Evolutionary conservation across 176 grass and related monocot species (phyloP), one percentile per base, ranked within the genome.

Genomic region (Thinopyrum elongatum): DNA sequence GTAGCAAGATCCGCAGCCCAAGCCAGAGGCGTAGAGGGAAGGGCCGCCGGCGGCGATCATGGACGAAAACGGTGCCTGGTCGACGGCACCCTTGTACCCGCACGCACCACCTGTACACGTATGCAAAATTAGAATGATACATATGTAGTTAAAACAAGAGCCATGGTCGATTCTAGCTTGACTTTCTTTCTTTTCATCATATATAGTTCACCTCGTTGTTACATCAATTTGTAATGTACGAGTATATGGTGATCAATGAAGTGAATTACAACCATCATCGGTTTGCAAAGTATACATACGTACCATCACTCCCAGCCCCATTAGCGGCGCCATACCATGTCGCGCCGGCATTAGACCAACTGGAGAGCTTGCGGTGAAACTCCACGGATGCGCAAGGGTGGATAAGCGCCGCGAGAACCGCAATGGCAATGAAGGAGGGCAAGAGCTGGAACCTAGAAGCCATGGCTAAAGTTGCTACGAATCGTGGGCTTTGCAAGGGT

Each of bases 301-400:
- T 94, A 97, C 95, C 92, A 49, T 97, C 92, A 30, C 87, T 97
- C 77, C 95, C 95, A 4, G 90, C 95, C 10, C 95, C 90, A 16
- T 55, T 76, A 8, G 90, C 76, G 6, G 67, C 86, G 21, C 90
- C 95, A 44, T 97, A 97, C 95, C 95, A 97, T 9, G 92, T 97
- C 19, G 84, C 95, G 30, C 74, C 82, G 30, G 83, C 90, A 4
- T 60, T 33, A 47, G 80, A 85, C 90, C 86, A 94, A 33, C 81
- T 72, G 53, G 88, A 58, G 73, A 92, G 87, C 93, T 88, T 88
- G 30, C 90, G 93, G 80, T 75, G 87, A 31, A 92, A 84, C 62
- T 72, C 76, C 6, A 80, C 55, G 53, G 86, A 81, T 3, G 82
- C 65, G 59, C 87, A 80, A 42, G 84, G 80, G 35, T 66, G 63